phyloP scores from a whole-genome alignment of 2,329 filamentous ascomycete genomes.

The Colletotrichum spinosum region DNA sequence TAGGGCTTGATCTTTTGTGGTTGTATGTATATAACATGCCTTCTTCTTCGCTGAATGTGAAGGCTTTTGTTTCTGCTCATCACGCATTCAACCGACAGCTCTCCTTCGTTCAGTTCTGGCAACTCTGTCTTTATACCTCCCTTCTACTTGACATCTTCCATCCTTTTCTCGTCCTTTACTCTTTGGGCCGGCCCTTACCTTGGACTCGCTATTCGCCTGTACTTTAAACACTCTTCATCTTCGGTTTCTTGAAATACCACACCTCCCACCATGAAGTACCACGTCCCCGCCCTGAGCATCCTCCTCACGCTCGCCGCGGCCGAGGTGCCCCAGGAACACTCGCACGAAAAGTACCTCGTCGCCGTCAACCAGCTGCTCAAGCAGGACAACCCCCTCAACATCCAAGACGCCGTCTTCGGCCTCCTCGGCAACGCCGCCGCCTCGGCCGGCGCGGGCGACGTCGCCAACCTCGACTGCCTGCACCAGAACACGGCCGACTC shows the following conservation, averaged over 20 bases:
- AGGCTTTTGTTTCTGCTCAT: slow-evolving; percentile 1
- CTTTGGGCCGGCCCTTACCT: slow-evolving; percentile 38
- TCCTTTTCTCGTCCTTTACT: slow-evolving; percentile 21
- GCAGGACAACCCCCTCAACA: slow-evolving; percentile 63
- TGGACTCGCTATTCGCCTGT: slow-evolving; percentile 11
- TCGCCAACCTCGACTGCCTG: slow-evolving; percentile 64
- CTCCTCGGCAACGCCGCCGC: slow-evolving; percentile 57
- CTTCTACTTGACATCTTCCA: slow-evolving; percentile 19
- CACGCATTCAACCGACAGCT: slow-evolving; percentile 27
- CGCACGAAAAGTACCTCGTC: slow-evolving; percentile 61
- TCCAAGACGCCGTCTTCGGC: slow-evolving; percentile 64
- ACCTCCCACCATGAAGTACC: slow-evolving; percentile 36
- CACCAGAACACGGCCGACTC: slow-evolving; percentile 69
- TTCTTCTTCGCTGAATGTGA: background rate
- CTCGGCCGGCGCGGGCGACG: slow-evolving; percentile 46
- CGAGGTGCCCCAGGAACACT: slow-evolving; percentile 69
- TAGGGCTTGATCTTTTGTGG: background rate
- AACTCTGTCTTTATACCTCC: slow-evolving; percentile 34
- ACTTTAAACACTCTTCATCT: slow-evolving; percentile 4
- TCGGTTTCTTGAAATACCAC: slow-evolving; percentile 1
- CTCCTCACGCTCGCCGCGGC: slow-evolving; percentile 31
- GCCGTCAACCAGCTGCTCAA: slow-evolving; percentile 57
- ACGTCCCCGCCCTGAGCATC: slow-evolving; percentile 26
- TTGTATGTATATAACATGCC: slow-evolving; percentile 28
- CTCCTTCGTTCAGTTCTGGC: slow-evolving; percentile 40